Conservation (phyloP, 2,329 filamentous ascomycete species). For the Talaromyces sp. region DNA sequence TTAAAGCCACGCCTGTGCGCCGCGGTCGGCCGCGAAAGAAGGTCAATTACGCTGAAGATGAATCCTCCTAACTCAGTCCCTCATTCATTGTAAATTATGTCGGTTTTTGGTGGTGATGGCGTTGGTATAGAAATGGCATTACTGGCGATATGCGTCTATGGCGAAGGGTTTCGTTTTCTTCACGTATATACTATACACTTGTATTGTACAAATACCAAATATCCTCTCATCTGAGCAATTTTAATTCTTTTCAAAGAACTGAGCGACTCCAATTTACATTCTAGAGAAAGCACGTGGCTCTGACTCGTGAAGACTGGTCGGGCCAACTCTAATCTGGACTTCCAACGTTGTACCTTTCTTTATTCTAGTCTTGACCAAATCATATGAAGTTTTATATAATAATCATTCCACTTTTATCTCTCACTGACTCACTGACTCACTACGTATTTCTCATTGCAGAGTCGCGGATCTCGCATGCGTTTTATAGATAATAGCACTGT, state of each 20-base stretch:
- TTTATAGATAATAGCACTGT: too few species aligned
- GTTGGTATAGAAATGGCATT: not conserved
- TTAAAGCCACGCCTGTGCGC: not conserved
- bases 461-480: too few species aligned
- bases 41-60: conserved; percentile 32
- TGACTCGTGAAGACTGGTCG: not conserved
- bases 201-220: not conserved
- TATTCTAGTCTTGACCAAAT: not conserved
- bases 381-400: not conserved
- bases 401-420: not conserved
- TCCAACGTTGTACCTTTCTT: not conserved
- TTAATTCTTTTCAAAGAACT: too few species aligned
- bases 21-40: conserved; percentile 29
- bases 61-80: conserved; percentile 13
- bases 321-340: not conserved
- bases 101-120: not conserved
- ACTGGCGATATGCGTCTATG: not conserved
- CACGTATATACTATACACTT: not conserved
- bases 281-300: not conserved
- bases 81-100: not conserved
- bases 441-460: not conserved
- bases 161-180: not conserved
- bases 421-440: not conserved
- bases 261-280: not conserved
- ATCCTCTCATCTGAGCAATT: not conserved